Evolutionary conservation across 1,139 yeast genomes (phyloP).

Genomic region (Lipomyces yarrowii): DNA sequence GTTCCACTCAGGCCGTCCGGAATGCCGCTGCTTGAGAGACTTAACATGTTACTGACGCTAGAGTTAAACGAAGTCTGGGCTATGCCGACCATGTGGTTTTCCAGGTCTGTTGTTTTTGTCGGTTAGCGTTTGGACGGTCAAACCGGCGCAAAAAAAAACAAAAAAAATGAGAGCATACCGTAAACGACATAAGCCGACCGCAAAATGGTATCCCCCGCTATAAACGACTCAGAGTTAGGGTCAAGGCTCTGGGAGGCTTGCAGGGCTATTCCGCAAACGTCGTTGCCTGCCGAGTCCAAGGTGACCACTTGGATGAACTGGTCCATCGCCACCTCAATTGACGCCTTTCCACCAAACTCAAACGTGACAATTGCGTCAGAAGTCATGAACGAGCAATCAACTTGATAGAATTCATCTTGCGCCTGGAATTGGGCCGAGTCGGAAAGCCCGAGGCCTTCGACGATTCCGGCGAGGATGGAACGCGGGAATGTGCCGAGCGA

Average conservation of each 20-base stretch:
- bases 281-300: not conserved
- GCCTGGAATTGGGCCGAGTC: not conserved
- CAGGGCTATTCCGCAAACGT: conserved; percentile 8
- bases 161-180: conserved; percentile 56
- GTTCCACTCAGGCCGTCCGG: not conserved
- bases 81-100: not conserved
- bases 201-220: conserved; percentile 76
- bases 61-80: not conserved
- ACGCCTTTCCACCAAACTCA: not conserved
- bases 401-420: not conserved
- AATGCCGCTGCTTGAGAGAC: not conserved
- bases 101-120: not conserved
- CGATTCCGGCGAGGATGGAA: conserved; percentile 45
- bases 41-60: not conserved
- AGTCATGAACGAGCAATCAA: not conserved
- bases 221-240: conserved; percentile 40
- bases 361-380: not conserved
- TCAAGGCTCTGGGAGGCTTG: conserved; percentile 46
- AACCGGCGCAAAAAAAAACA: too few relatives aligned
- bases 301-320: not conserved
- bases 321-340: not conserved
- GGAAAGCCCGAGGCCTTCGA: conserved; percentile 30
- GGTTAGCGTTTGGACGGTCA: not conserved
- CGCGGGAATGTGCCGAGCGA: conserved; percentile 57
- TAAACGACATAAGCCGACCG: conserved; percentile 74